phyloP scores from a whole-genome alignment of 352 stramenopile species.

The Globisporangium splendens region DNA sequence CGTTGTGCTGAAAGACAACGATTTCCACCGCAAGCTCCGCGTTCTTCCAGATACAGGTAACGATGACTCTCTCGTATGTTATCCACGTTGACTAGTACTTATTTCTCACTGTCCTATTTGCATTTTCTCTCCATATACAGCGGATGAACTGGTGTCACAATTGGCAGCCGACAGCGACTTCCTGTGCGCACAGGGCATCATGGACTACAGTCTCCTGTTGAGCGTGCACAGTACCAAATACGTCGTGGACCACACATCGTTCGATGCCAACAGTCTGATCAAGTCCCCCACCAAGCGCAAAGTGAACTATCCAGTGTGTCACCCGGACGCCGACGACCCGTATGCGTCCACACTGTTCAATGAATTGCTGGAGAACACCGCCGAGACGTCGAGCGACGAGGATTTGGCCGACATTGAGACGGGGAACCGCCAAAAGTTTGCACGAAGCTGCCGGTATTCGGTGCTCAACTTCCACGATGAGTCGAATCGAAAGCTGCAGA shows the following conservation, averaged over 20 bases:
- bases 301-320: slow-evolving; percentile 67
- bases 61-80: too few relatives aligned
- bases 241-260: slow-evolving; percentile 60
- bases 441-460: slow-evolving; percentile 69
- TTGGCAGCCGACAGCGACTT: slow-evolving; percentile 75
- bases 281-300: slow-evolving; percentile 68
- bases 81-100: not conserved
- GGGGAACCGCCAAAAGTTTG: slow-evolving; percentile 49
- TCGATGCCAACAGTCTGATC: slow-evolving; percentile 29
- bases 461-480: slow-evolving; percentile 54
- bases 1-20: slow-evolving; percentile 83
- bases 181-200: slow-evolving; percentile 76
- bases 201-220: slow-evolving; percentile 87
- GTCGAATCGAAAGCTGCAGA: slow-evolving; percentile 19
- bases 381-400: slow-evolving; percentile 42
- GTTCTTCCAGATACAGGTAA: slow-evolving; percentile 53
- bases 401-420: slow-evolving; percentile 55
- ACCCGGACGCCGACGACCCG: slow-evolving; percentile 46
- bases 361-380: slow-evolving; percentile 24
- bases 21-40: slow-evolving; percentile 82
- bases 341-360: slow-evolving; percentile 30
- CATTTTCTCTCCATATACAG: slow-evolving; percentile 18
- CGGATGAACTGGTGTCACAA: slow-evolving; percentile 55
- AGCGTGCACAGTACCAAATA: slow-evolving; percentile 87
- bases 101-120: slow-evolving; percentile 1